These are phyloP conservation scores for Anisodus tanguticus DNA, from an alignment of 257 asterid genomes.

Conservation along the genomic window DNA sequence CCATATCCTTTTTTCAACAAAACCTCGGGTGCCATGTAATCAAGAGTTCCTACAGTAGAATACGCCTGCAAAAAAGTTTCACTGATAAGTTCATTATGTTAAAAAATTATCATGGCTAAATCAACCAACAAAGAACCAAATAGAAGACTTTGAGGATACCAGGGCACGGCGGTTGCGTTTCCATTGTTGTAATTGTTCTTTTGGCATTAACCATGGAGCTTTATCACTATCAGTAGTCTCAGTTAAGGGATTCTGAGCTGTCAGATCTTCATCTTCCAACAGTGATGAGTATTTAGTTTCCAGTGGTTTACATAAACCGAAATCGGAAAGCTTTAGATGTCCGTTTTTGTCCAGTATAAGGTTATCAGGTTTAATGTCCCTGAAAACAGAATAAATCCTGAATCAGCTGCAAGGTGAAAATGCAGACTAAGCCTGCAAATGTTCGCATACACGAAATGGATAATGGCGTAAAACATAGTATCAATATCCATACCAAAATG, in stretches of 20 bases:
- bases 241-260: slow-evolving; percentile 52
- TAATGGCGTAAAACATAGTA: background rate
- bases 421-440: slow-evolving; percentile 32
- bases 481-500: background rate
- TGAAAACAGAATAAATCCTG: slow-evolving; percentile 38
- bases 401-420: slow-evolving; percentile 38
- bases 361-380: slow-evolving; percentile 99
- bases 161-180: slow-evolving; percentile 92
- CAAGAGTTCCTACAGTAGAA: slow-evolving; percentile 97
- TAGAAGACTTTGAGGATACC: slow-evolving; percentile 47
- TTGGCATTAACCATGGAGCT: slow-evolving; percentile 94
- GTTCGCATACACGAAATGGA: background rate
- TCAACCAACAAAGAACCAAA: background rate
- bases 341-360: slow-evolving; percentile 90
- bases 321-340: slow-evolving; percentile 93
- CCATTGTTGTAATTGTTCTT: slow-evolving; percentile 95
- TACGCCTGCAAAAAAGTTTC: slow-evolving; percentile 65
- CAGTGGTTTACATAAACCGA: slow-evolving; percentile 67
- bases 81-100: background rate
- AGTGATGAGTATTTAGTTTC: slow-evolving; percentile 82
- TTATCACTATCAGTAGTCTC: slow-evolving; percentile 45
- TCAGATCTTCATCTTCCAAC: slow-evolving; percentile 76
- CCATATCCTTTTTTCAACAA: slow-evolving; percentile 94
- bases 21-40: slow-evolving; percentile 98
- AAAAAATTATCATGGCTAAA: background rate